Evolutionary conservation across 495 filamentous ascomycete genomes (phyloP).

Genomic region (Immersiella caudata): DNA sequence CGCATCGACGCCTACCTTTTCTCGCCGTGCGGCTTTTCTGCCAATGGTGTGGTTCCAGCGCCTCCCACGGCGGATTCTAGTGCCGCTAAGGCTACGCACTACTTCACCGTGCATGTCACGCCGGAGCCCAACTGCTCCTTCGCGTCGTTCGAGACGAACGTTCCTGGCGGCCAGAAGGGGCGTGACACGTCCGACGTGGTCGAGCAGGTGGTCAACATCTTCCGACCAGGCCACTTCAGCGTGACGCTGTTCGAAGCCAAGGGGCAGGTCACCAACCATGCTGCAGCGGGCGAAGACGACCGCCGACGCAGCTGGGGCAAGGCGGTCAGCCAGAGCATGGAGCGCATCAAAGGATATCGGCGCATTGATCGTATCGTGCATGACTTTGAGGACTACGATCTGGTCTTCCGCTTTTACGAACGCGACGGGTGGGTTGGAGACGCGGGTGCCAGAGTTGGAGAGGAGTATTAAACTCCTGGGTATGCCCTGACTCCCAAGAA

Average conservation of each 20-base stretch:
- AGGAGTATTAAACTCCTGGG: slow-evolving; percentile 35
- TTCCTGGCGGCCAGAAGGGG: slow-evolving; percentile 85
- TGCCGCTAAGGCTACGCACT: slow-evolving; percentile 69
- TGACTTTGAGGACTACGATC: slow-evolving; percentile 95
- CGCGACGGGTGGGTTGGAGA: slow-evolving; percentile 84
- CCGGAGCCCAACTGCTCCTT: slow-evolving; percentile 98
- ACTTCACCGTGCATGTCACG: slow-evolving; percentile 99
- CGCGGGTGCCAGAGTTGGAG: slow-evolving; percentile 71
- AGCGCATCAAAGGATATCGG: slow-evolving; percentile 82
- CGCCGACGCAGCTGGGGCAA: slow-evolving; percentile 40
- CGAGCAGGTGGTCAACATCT: slow-evolving; percentile 91
- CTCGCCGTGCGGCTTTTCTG: slow-evolving; percentile 95
- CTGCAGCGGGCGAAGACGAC: slow-evolving; percentile 46
- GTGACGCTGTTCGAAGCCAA: slow-evolving; percentile 97
- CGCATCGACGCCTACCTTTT: slow-evolving; percentile 96
- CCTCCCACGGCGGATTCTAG: slow-evolving; percentile 56
- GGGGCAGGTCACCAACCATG: slow-evolving; percentile 44
- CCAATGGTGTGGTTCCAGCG: slow-evolving; percentile 93
- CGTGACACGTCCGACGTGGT: slow-evolving; percentile 88
- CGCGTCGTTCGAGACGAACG: slow-evolving; percentile 98
- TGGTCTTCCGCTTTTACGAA: slow-evolving; percentile 97
- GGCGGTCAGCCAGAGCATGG: slow-evolving; percentile 67
- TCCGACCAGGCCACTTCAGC: slow-evolving; percentile 94
- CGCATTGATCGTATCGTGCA: slow-evolving; percentile 95
- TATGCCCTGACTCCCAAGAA: not conserved